Evolutionary conservation across 2,329 filamentous ascomycete species (phyloP), one percentile per base, ranked within the genome.

Genomic region (Graphiopsis chlorocephala): DNA sequence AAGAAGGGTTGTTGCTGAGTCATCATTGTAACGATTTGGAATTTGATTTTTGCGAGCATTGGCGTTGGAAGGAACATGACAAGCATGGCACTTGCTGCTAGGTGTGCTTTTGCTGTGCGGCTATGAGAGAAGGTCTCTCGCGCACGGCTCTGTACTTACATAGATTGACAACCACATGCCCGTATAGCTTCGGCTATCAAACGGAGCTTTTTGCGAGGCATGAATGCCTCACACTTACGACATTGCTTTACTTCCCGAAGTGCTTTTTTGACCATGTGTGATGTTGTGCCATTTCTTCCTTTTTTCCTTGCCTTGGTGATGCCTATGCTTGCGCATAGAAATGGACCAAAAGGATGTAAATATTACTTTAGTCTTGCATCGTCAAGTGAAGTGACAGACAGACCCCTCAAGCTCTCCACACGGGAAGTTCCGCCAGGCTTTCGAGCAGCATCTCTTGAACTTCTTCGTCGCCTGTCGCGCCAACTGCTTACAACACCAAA

Each of bases 111-210:
- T 38, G 28, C 17, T 45, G 38, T 20, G 58, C 45, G 28, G 45
- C n/a, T 17, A n/a, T 28, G 45, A 50, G 58, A 35, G 28, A 12
- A 1, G 25, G 29, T 33, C 17, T 55, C 26, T 45, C 25, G 33
- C 33, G 48, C 60, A 47, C 15, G 25, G 20, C 25, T 45, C 47
- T 55, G 60, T 62, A 45, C n/a, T 47, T 55, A 50, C 6, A 62
- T 62, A 62, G 48, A 62, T 50, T 62, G 60, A 61, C 45, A 55
- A 62, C 33, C 15, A 53, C 35, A 55, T 7, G 14, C 31, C 14
- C 48, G 48, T 45, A 35, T 45, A 45, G 60, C 31, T 31, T 20
- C 47, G 35, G 48, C 48, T 45, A 45, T 26, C 10, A 20, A 20
- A 31, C 25, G 48, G 33, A 48, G 25, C 47, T 55, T 42, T 62